Evolutionary conservation across 75 land plant species (phyloP), one percentile per base, ranked within the genome.

Genomic region (Larix kaempferi): DNA sequence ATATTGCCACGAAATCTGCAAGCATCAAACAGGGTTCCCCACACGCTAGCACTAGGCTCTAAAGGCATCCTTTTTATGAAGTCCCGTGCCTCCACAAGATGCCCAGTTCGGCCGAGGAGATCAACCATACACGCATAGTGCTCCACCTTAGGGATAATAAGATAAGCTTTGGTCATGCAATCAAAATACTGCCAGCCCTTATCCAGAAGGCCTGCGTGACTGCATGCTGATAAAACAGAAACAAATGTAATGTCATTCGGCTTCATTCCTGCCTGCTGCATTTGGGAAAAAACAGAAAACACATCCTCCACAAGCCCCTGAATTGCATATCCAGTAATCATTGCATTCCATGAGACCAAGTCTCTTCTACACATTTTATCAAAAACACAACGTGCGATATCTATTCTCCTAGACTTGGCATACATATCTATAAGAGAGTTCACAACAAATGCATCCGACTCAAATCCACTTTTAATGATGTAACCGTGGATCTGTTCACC

Each of bases 71-170:
- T 23, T 77, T 59, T 61, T 33, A 77, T 19, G 16, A 77, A 22
- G 16, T 59, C 74, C 16, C 8, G 73, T 64, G 78, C 78, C 35
- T 77, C 78, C 2, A 65, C 33, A 22, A 77, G 75, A 21, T 23
- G 21, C 21, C 73, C 73, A n/a, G 78, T 17, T 35, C 78, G 75
- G 5, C 78, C 75, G 6, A 77, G 72, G 23, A 77, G 78, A 77
- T 77, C 78, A 25, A 77, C 78, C 75, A 77, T 77, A 35, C 78
- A 77, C 21, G n/a, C 26, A 61, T 77, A 77, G 37, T 77, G 78
- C 72, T 77, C 73, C 17, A 59, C 33, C 10, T 75, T 77, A 8
- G 72, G 55, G 4, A 4, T 21, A 12, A 59, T 61, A 15, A n/a
- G 21, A 17, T 77, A 64, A 35, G 19, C 74, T 33, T 77, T 29